Percentiles rank a stretch among this genome's conserved stretches.
Conservation (phyloP, 2,329 filamentous ascomycete genomes). For the Pseudofabraea citricarpa region DNA sequence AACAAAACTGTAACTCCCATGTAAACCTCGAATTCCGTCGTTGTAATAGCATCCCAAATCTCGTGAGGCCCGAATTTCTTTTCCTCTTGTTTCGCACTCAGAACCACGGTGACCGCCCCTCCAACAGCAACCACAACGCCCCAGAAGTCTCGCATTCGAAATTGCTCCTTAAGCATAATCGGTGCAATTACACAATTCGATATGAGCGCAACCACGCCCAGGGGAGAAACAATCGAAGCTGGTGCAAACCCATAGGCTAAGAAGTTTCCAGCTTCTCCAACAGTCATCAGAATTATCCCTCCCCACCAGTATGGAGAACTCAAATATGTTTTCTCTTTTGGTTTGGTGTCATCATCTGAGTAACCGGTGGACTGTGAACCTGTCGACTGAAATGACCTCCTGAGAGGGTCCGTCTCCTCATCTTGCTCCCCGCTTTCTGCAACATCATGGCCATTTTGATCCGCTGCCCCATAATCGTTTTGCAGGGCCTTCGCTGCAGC, state of each 20-base stretch:
- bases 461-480: slow-evolving; percentile 37
- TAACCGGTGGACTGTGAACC: slow-evolving; percentile 33
- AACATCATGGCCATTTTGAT: slow-evolving; percentile 26
- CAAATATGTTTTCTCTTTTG: slow-evolving; percentile 63
- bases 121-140: slow-evolving; percentile 83
- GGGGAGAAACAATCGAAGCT: slow-evolving; percentile 91
- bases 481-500: slow-evolving; percentile 34
- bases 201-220: slow-evolving; percentile 93
- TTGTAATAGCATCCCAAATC: slow-evolving; percentile 84
- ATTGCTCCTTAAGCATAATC: slow-evolving; percentile 85
- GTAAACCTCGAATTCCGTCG: slow-evolving; percentile 88
- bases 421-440: slow-evolving; percentile 25
- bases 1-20: slow-evolving; percentile 69
- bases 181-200: slow-evolving; percentile 97
- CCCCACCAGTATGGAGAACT: slow-evolving; percentile 95
- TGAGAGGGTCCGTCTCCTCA: slow-evolving; percentile 47
- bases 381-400: slow-evolving; percentile 43
- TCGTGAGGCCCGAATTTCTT: slow-evolving; percentile 86
- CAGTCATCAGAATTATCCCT: slow-evolving; percentile 85
- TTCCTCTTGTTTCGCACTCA: slow-evolving; percentile 86
- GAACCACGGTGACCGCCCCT: slow-evolving; percentile 86
- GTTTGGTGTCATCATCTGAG: slow-evolving; percentile 28
- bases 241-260: slow-evolving; percentile 96
- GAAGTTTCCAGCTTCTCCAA: slow-evolving; percentile 95
- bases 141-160: slow-evolving; percentile 78